A percentile compares a stretch with the other conserved stretches of the same genome.
phyloP scores from a whole-genome alignment of 2,329 filamentous ascomycete genomes.

The Chaetomium olivaceum region DNA sequence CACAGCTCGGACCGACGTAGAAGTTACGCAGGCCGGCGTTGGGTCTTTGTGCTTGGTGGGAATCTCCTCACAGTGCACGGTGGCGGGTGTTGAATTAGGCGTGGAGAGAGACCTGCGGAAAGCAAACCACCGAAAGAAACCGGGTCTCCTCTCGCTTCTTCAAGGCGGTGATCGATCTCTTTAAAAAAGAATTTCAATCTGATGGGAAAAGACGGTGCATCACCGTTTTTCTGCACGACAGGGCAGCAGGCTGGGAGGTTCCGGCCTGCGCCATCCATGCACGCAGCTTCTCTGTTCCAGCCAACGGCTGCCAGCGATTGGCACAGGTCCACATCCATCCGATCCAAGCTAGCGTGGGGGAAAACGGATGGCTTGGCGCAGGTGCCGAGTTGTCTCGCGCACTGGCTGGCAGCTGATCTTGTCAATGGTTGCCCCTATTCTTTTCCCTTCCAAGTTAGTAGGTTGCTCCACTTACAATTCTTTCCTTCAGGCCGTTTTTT shows the following conservation, averaged over 20 bases:
- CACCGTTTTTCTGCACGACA: constrained; percentile 21
- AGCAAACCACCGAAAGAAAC: constrained; percentile 11
- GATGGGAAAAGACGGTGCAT: constrained; percentile 16
- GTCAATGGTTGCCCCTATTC: constrained; percentile 6
- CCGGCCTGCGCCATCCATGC: not conserved
- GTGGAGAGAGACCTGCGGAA: constrained; percentile 9
- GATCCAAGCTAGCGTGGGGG: not conserved
- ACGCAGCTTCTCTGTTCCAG: constrained; percentile 5
- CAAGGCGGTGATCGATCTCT: constrained; percentile 28
- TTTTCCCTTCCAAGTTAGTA: constrained; percentile 2
- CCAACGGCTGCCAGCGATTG: constrained; percentile 11
- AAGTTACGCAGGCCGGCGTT: not conserved
- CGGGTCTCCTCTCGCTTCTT: constrained; percentile 12
- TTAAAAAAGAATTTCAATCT: constrained; percentile 27
- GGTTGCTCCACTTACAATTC: not conserved
- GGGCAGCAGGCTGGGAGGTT: not conserved
- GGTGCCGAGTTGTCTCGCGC: not conserved
- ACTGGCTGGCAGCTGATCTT: constrained; percentile 12
- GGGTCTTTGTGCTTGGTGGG: not conserved
- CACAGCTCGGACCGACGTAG: not conserved
- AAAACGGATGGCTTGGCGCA: constrained; percentile 15
- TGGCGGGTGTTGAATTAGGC: constrained; percentile 34
- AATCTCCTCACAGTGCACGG: not conserved
- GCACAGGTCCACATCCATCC: not conserved
- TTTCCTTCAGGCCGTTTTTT: not conserved